Evolutionary conservation across 495 filamentous ascomycete genomes (phyloP).

Genomic region (Penicillium cinerascens): DNA sequence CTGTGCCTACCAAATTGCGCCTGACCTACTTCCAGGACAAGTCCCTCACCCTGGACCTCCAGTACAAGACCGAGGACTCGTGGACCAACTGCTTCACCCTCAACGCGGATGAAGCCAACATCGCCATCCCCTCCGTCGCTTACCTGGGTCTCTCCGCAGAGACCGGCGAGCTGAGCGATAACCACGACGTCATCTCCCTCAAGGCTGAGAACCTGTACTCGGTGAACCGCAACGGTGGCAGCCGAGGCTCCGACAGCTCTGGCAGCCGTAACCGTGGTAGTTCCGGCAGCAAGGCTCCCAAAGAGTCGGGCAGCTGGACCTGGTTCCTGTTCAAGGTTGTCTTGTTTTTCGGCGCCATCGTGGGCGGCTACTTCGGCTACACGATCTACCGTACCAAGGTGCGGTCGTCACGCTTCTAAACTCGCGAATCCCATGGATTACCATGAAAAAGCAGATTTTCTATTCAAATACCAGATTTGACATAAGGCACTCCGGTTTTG

Average conservation of each 20-base stretch:
- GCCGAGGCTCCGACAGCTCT: conserved; percentile 31
- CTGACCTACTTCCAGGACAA: conserved; percentile 98
- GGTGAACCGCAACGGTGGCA: conserved; percentile 42
- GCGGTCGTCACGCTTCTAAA: conserved; percentile 74
- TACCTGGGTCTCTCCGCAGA: conserved; percentile 96
- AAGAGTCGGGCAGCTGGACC: conserved; percentile 68
- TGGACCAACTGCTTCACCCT: conserved; percentile 90
- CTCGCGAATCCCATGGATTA: neutral
- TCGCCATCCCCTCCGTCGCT: conserved; percentile 81
- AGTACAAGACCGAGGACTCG: conserved; percentile 83
- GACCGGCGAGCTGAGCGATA: conserved; percentile 94
- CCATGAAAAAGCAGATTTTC: neutral
- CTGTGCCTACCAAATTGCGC: conserved; percentile 75
- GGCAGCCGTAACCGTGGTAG: conserved; percentile 32
- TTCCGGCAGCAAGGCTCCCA: conserved; percentile 29
- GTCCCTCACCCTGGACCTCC: conserved; percentile 82
- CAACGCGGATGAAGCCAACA: conserved; percentile 55
- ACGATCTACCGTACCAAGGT: conserved; percentile 74
- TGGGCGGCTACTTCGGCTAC: conserved; percentile 77
- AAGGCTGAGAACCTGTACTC: conserved; percentile 85
- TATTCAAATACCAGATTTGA: neutral
- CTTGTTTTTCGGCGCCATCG: conserved; percentile 65
- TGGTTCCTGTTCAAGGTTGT: conserved; percentile 91
- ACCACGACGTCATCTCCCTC: conserved; percentile 94
- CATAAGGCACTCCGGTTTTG: conserved; percentile 1